Conservation (phyloP, 1,284 basidiomycete species). For the Ganoderma lucidum region DNA sequence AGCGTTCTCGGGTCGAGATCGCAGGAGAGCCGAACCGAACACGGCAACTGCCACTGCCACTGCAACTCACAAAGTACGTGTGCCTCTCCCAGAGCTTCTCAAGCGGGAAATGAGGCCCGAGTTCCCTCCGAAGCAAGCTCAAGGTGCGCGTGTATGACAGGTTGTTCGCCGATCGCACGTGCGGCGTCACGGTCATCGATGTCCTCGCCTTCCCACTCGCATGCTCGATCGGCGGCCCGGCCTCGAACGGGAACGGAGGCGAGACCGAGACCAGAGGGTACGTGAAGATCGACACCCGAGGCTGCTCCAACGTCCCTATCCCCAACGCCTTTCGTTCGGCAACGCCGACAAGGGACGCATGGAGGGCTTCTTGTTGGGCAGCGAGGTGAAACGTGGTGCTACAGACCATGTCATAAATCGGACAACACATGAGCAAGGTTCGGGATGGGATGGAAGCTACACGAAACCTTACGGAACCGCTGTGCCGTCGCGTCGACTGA, state of each 20-base stretch:
- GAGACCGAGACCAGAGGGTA: constrained; percentile 47
- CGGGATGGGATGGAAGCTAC: not conserved
- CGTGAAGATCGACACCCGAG: constrained; percentile 44
- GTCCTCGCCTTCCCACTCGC: constrained; percentile 31
- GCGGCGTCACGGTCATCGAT: constrained; percentile 38
- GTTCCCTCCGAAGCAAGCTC: constrained; percentile 45
- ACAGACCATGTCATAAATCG: constrained; percentile 11
- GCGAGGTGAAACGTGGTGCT: constrained; percentile 50
- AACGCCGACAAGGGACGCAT: constrained; percentile 43
- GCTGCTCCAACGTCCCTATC: constrained; percentile 39
- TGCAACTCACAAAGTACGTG: constrained; percentile 47
- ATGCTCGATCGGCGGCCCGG: constrained; percentile 45
- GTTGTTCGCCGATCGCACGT: constrained; percentile 50
- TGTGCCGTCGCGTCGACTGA: constrained; percentile 36
- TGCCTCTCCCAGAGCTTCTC: constrained; percentile 56
- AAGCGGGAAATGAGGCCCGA: constrained; percentile 53
- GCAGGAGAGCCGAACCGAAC: no score
- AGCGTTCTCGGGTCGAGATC: not conserved
- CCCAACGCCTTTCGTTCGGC: constrained; percentile 39
- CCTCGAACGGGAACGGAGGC: constrained; percentile 50
- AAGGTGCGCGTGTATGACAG: constrained; percentile 53
- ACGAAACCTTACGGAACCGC: constrained; percentile 42
- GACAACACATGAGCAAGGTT: not conserved
- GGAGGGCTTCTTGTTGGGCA: constrained; percentile 47
- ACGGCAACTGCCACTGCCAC: constrained; percentile 9